Base-by-base conservation (phyloP, 306 rosid species). In the Neltuma alba region DNA sequence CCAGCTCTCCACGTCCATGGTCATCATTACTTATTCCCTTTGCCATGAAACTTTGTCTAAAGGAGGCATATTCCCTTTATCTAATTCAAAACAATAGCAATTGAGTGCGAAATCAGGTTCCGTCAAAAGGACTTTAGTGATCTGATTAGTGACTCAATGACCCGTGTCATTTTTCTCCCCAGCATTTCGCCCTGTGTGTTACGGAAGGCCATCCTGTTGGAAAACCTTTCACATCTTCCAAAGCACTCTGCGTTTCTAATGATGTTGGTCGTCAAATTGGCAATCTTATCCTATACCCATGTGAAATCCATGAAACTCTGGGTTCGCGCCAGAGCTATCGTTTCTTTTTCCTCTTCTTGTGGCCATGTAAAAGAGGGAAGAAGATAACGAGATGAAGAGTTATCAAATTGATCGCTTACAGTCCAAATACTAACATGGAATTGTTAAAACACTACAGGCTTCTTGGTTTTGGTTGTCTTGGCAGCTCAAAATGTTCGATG, bases 41-140 rank as follows among this genome's bases (percentile, higher is more conserved):
- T 80, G 79, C 34, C 0, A 54, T 36, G 38, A 66, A 84, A 76
- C 85, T 84, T 82, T 87, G 70, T 64, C 73, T 40, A 85, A 85
- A 84, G 87, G 83, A 28, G 58, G 85, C 63, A 80, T 85, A 86
- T 84, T 86, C 88, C 87, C 82, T 79, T 79, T 71, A 25, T 75
- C 52, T 65, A 78, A 84, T 76, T 79, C 75, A 62, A 61, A 62
- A 80, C 72, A 52, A 75, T 70, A 71, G 75, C 73, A 52, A 74
- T 45, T 9, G 67, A 27, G 78, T 44, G 77, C 63, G 60, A 73
- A 83, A 83, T 79, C 75, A 83, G 79, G 83, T 83, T 82, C 84
- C 73, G 75, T 74, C 40, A 60, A 47, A 75, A 75, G 71, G 68
- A 70, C 81, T 73, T 81, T 78, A 54, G 64, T 48, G 80, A 36